A percentile compares a stretch with the other conserved stretches of the same genome.
Evolutionary conservation across 1,284 basidiomycete genomes (phyloP).

Genomic region (Phenoliferia sp.): DNA sequence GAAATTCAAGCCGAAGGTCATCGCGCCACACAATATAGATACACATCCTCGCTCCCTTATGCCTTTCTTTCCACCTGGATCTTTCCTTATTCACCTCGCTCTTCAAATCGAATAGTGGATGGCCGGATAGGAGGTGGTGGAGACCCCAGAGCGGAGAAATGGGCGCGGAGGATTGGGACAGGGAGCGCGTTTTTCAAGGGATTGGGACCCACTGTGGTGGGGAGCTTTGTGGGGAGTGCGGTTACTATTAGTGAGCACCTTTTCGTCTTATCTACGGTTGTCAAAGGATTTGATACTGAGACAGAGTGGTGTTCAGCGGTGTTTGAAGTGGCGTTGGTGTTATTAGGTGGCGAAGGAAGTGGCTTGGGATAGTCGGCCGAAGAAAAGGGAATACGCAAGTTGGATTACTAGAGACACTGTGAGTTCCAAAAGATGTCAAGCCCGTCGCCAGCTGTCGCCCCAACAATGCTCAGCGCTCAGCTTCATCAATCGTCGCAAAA

Average conservation of each 20-base stretch:
- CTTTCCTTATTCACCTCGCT: conserved; percentile 4
- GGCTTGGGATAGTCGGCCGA: background rate
- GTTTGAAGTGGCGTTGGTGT: background rate
- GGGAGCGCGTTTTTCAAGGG: conserved; percentile 31
- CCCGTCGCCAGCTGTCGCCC: too few species aligned
- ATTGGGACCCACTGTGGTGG: conserved; percentile 32
- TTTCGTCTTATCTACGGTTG: background rate
- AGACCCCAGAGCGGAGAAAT: conserved; percentile 27
- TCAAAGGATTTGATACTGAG: background rate
- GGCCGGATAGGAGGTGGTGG: conserved; percentile 1
- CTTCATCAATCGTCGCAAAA: too few species aligned
- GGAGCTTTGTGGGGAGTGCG: conserved; percentile 36
- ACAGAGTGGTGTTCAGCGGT: background rate
- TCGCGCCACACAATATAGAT: conserved; percentile 28
- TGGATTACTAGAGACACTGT: background rate
- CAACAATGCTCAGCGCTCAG: too few species aligned
- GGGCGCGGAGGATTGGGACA: conserved; percentile 28
- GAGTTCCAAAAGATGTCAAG: background rate
- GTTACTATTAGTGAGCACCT: conserved; percentile 34
- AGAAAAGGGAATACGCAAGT: background rate
- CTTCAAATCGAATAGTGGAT: background rate
- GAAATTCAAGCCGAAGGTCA: conserved; percentile 32
- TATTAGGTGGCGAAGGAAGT: background rate
- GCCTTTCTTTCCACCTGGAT: conserved; percentile 17
- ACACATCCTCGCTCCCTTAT: conserved; percentile 29